Percentiles rank a stretch among this genome's conserved stretches.
These are phyloP conservation scores for Jaenimonas drosophilae DNA, from an alignment of 208 protist species.

Conservation along the genomic window DNA sequence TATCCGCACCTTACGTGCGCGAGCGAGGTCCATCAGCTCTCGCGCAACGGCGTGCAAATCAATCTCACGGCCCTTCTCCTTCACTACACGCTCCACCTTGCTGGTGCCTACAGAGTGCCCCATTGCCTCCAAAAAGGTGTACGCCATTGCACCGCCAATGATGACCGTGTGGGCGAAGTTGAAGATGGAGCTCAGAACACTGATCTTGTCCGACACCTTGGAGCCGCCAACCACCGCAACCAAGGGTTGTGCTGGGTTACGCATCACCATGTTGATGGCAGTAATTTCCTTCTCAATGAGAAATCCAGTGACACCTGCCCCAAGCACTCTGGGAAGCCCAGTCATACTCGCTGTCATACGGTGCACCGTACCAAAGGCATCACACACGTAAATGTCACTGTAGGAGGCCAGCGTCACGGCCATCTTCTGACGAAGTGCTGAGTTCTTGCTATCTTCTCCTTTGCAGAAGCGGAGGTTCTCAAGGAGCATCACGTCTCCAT, in stretches of 20 bases:
- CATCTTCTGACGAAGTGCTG: constrained; percentile 48
- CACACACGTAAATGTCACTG: constrained; percentile 99
- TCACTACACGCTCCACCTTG: constrained; percentile 90
- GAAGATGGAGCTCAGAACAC: constrained; percentile 98
- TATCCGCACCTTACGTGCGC: constrained; percentile 92
- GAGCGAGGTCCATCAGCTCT: constrained; percentile 75
- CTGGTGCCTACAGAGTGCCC: constrained; percentile 90
- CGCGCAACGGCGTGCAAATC: constrained; percentile 67
- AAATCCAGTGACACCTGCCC: constrained; percentile 95
- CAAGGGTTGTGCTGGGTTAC: constrained; percentile 81
- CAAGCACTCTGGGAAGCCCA: constrained; percentile 77
- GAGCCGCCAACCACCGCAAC: constrained; percentile 95
- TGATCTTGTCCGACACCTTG: constrained; percentile 99
- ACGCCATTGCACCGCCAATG: constrained; percentile 99
- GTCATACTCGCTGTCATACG: constrained; percentile 96
- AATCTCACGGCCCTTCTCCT: constrained; percentile 75
- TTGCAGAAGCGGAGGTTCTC: constrained; percentile 99
- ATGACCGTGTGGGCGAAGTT: constrained; percentile 97
- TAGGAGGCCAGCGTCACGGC: constrained; percentile 85
- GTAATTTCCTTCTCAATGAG: constrained; percentile 99
- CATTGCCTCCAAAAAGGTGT: constrained; percentile 95
- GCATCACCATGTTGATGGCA: constrained; percentile 95
- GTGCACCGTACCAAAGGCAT: constrained; percentile 99
- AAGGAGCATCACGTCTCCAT: constrained; percentile 94
- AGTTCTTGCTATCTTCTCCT: constrained; percentile 96